phyloP scores from a whole-genome alignment of 1,139 yeast species.

The Komagataea norvegica region DNA sequence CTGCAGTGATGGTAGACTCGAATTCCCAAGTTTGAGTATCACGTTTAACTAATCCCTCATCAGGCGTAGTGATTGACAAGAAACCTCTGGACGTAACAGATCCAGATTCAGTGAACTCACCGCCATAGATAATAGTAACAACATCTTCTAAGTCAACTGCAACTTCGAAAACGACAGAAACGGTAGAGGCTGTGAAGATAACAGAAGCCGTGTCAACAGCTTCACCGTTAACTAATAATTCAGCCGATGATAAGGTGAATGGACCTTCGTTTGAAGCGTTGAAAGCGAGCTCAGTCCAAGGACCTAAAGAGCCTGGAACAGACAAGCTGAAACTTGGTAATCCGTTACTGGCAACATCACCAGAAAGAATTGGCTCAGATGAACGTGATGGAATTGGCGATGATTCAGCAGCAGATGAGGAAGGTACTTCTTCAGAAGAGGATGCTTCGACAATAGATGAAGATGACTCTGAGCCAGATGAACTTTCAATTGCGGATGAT shows the following conservation, averaged over 20 bases:
- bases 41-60: constrained; percentile 9
- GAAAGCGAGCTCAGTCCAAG: constrained; percentile 3
- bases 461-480: neutral
- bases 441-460: neutral
- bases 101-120: constrained; percentile 1
- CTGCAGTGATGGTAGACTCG: constrained; percentile 3
- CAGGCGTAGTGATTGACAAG: constrained; percentile 5
- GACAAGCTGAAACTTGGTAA: constrained; percentile 5
- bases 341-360: constrained; percentile 1
- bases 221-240: constrained; percentile 8
- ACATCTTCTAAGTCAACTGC: neutral
- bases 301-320: constrained; percentile 7
- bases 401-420: neutral
- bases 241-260: constrained; percentile 5
- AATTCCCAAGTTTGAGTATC: constrained; percentile 2
- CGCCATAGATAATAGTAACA: constrained; percentile 2
- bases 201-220: neutral
- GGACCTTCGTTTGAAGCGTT: constrained; percentile 9
- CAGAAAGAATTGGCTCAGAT: neutral
- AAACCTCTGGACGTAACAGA: constrained; percentile 4
- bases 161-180: neutral
- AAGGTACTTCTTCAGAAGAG: neutral
- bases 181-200: neutral
- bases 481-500: neutral
- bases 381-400: neutral